A percentile compares a stretch with the other conserved stretches of the same genome.
Evolutionary conservation across 495 filamentous ascomycete species (phyloP).

Genomic region (Trichoderma parareesei): DNA sequence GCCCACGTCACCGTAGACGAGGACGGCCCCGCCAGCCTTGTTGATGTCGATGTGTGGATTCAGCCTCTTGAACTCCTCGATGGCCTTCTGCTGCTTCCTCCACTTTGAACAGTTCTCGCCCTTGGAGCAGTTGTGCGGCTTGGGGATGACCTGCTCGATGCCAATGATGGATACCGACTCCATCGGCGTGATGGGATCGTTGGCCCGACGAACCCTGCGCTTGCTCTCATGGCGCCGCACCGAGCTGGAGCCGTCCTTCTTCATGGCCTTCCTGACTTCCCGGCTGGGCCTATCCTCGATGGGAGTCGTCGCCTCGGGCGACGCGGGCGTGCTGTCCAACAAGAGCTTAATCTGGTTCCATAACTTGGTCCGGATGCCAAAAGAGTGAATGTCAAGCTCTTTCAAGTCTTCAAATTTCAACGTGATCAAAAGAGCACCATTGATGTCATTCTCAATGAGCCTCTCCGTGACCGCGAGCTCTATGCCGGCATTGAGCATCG

Average conservation of each 20-base stretch:
- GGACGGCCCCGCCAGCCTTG: constrained; percentile 51
- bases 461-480: constrained; percentile 68
- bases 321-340: constrained; percentile 49
- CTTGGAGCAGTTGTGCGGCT: constrained; percentile 78
- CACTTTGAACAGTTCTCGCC: constrained; percentile 83
- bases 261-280: constrained; percentile 31
- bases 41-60: constrained; percentile 52
- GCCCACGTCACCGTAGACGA: constrained; percentile 61
- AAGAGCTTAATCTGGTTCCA: constrained; percentile 78
- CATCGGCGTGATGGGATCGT: constrained; percentile 60
- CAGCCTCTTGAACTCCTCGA: constrained; percentile 58
- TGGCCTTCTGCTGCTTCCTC: constrained; percentile 61
- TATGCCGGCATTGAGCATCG: constrained; percentile 67
- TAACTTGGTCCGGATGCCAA: constrained; percentile 77
- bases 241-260: constrained; percentile 28
- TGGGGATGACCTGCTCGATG: constrained; percentile 82
- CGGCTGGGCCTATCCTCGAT: constrained; percentile 46
- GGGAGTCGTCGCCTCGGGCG: constrained; percentile 46
- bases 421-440: constrained; percentile 70
- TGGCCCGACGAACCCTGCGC: constrained; percentile 32
- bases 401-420: constrained; percentile 91
- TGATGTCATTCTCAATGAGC: constrained; percentile 86
- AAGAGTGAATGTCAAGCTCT: constrained; percentile 86
- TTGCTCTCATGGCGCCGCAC: constrained; percentile 35
- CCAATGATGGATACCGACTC: constrained; percentile 88